Conservation (phyloP, 78 protist genomes). For the Dictyostelium citrinum region DNA sequence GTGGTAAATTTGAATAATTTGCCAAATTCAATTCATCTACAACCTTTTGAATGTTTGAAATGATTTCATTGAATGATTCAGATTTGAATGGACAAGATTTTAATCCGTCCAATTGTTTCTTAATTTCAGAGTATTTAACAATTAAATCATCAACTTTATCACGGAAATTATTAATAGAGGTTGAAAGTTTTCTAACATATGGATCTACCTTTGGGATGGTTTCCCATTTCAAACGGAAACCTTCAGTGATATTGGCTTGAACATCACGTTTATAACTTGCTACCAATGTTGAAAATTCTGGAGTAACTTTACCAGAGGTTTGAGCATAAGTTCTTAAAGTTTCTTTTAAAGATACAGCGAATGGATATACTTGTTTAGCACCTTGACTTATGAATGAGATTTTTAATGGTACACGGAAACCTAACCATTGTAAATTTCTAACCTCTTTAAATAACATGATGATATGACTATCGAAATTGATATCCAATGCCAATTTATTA, state of each 20-base stretch:
- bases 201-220: constrained; percentile 60
- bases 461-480: constrained; percentile 86
- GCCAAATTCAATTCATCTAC: constrained; percentile 88
- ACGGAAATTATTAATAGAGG: constrained; percentile 62
- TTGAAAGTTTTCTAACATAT: constrained; percentile 53
- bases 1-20: constrained; percentile 71
- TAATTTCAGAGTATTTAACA: constrained; percentile 12
- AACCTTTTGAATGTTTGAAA: constrained; percentile 70
- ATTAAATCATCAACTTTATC: constrained; percentile 77
- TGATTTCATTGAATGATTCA: constrained; percentile 44
- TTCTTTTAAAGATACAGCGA: constrained; percentile 85
- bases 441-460: constrained; percentile 89
- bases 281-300: constrained; percentile 75
- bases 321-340: constrained; percentile 79
- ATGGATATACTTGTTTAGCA: constrained; percentile 86
- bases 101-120: constrained; percentile 15
- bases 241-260: constrained; percentile 81
- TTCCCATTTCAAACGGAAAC: constrained; percentile 77
- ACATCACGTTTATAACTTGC: constrained; percentile 80
- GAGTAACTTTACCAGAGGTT: constrained; percentile 50
- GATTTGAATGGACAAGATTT: constrained; percentile 36
- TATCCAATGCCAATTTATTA: constrained; percentile 67
- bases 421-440: constrained; percentile 86
- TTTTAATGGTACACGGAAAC: constrained; percentile 79
- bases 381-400: constrained; percentile 48